phyloP scores from a whole-genome alignment of 495 filamentous ascomycete species.

The Darksidea phi region DNA sequence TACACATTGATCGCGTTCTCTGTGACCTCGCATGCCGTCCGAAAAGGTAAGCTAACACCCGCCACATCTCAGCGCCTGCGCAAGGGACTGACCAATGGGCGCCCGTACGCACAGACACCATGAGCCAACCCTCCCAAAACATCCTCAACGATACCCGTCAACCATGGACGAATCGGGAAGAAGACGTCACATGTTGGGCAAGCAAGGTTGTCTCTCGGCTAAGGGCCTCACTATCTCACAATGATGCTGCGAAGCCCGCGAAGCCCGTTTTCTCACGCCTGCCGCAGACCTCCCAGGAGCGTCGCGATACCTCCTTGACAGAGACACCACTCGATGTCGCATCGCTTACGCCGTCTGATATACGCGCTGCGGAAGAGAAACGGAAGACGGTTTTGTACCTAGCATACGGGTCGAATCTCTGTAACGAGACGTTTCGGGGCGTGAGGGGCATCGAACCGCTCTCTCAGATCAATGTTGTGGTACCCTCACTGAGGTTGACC shows the following conservation, averaged over 20 bases:
- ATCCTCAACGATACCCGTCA: not conserved
- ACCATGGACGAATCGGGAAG: not conserved
- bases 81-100: conserved; percentile 14
- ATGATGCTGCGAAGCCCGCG: conserved; percentile 1
- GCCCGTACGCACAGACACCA: conserved; percentile 18
- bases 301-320: conserved; percentile 22
- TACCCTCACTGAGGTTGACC: conserved; percentile 70
- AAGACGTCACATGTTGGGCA: not conserved
- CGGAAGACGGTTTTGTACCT: conserved; percentile 74
- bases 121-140: conserved; percentile 6
- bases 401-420: conserved; percentile 92
- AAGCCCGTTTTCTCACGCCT: conserved; percentile 2
- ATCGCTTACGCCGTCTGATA: not conserved
- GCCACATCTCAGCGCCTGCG: too few species aligned
- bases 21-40: too few species aligned
- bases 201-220: not conserved
- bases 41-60: not conserved
- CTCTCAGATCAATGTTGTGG: conserved; percentile 72
- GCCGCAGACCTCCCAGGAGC: conserved; percentile 17
- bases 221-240: not conserved
- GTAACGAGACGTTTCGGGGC: conserved; percentile 70
- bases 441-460: conserved; percentile 74
- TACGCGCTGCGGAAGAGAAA: conserved; percentile 22
- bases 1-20: too few species aligned
- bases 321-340: conserved; percentile 16